These are phyloP conservation scores for Scenedesmus sp. DNA, from an alignment of 163 green algal species.

Conservation along the genomic window DNA sequence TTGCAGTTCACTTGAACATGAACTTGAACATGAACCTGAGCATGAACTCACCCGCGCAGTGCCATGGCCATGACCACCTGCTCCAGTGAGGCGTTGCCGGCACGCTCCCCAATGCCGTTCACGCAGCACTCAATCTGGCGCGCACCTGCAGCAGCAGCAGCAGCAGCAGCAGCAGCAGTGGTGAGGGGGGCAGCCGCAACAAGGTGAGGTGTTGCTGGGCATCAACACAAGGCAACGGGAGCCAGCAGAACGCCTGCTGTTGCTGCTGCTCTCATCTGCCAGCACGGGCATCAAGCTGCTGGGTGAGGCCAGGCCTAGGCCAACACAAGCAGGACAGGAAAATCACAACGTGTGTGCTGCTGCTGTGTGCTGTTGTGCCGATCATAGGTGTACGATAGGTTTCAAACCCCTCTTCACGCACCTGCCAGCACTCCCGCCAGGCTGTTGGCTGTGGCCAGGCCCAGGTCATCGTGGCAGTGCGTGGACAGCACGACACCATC, in stretches of 20 bases:
- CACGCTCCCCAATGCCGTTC: constrained; percentile 98
- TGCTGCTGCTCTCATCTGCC: too few species aligned
- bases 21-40: not conserved
- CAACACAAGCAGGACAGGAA: too few species aligned
- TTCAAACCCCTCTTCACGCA: not conserved
- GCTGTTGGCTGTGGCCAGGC: constrained; percentile 94
- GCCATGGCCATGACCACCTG: constrained; percentile 96
- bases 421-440: constrained; percentile 83
- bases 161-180: too few species aligned
- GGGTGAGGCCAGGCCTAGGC: too few species aligned
- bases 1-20: not conserved
- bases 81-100: constrained; percentile 97
- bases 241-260: too few species aligned
- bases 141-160: constrained; percentile 63
- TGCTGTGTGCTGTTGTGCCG: too few species aligned
- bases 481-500: constrained; percentile 89
- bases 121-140: constrained; percentile 97
- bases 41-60: constrained; percentile 75
- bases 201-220: too few species aligned
- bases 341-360: too few species aligned
- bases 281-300: too few species aligned
- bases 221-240: too few species aligned
- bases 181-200: too few species aligned
- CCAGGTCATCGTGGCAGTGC: constrained; percentile 99
- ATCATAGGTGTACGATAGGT: too few species aligned